Conservation (phyloP, 225 moss, liverwort and hornwort species). For the Polytrichum formosum region DNA sequence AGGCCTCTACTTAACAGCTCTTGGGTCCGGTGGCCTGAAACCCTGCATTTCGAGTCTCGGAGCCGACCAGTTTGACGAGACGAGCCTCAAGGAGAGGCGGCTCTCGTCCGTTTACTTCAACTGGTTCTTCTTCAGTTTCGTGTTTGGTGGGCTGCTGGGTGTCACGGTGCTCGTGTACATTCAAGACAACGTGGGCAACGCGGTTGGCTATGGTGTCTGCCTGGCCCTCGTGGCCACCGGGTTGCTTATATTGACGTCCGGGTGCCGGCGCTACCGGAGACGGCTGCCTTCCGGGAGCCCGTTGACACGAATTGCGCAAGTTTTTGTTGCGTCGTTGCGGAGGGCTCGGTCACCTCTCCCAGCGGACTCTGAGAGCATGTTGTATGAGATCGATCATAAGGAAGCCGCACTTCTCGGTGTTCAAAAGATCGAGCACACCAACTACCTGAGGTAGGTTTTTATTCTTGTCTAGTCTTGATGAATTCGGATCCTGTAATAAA, state of each 20-base stretch:
- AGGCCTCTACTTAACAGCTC: constrained; percentile 37
- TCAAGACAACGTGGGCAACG: constrained; percentile 30
- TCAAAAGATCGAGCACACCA: constrained; percentile 31
- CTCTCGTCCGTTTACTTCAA: constrained; percentile 39
- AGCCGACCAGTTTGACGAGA: constrained; percentile 45
- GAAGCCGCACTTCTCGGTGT: constrained; percentile 21
- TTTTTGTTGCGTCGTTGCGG: constrained; percentile 32
- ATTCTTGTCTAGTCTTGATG: too few relatives aligned
- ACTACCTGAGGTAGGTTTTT: constrained; percentile 16
- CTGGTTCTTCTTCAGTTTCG: constrained; percentile 50
- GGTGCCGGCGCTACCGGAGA: constrained; percentile 23
- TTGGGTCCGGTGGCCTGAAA: constrained; percentile 44
- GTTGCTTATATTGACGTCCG: constrained; percentile 17
- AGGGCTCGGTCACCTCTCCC: constrained; percentile 20
- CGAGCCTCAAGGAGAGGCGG: constrained; percentile 22
- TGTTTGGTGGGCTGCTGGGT: constrained; percentile 29
- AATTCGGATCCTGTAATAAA: too few relatives aligned
- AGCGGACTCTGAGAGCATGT: constrained; percentile 8
- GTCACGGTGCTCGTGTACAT: constrained; percentile 48
- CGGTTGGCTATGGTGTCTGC: constrained; percentile 31
- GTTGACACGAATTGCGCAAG: constrained; percentile 33
- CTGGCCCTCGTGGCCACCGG: constrained; percentile 26
- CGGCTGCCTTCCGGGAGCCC: constrained; percentile 30
- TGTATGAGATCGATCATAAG: constrained; percentile 32
- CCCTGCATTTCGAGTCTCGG: constrained; percentile 44